Percentiles rank a stretch among this genome's conserved stretches.
phyloP scores from a whole-genome alignment of 73 alveolate species.

The Paramecium pentaurelia region DNA sequence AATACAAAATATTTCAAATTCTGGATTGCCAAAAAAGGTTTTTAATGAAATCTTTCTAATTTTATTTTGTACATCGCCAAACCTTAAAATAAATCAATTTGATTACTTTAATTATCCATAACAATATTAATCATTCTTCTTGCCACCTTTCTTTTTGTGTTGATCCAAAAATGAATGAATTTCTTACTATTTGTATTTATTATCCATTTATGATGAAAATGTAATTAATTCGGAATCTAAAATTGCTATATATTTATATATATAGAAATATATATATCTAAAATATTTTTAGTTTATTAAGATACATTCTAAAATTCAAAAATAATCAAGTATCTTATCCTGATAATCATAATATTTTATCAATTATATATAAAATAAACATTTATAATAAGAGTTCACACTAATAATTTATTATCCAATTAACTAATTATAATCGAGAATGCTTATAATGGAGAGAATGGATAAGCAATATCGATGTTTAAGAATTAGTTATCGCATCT shows the following conservation, averaged over 20 bases:
- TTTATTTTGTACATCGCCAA: conserved; percentile 33
- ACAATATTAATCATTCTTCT: neutral
- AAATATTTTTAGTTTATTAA: neutral
- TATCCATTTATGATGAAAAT: neutral
- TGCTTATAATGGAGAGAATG: conserved; percentile 3
- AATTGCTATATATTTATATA: neutral
- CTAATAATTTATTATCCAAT: neutral
- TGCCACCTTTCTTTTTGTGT: neutral
- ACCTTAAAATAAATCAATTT: neutral
- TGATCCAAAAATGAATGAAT: neutral
- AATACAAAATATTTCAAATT: conserved; percentile 65
- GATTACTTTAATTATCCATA: neutral
- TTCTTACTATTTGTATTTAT: neutral
- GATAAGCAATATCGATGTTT: neutral
- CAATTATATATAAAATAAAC: neutral
- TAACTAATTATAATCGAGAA: neutral
- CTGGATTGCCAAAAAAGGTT: conserved; percentile 43
- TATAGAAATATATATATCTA: neutral
- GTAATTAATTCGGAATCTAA: neutral
- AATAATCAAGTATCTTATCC: neutral
- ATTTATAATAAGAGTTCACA: neutral
- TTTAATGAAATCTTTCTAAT: neutral
- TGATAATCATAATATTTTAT: neutral
- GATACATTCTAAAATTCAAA: neutral
- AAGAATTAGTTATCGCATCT: neutral